A percentile compares a stretch with the other conserved stretches of the same genome.
Evolutionary conservation across 139 green algal species (phyloP).

Genomic region (Parachlorella kessleri): DNA sequence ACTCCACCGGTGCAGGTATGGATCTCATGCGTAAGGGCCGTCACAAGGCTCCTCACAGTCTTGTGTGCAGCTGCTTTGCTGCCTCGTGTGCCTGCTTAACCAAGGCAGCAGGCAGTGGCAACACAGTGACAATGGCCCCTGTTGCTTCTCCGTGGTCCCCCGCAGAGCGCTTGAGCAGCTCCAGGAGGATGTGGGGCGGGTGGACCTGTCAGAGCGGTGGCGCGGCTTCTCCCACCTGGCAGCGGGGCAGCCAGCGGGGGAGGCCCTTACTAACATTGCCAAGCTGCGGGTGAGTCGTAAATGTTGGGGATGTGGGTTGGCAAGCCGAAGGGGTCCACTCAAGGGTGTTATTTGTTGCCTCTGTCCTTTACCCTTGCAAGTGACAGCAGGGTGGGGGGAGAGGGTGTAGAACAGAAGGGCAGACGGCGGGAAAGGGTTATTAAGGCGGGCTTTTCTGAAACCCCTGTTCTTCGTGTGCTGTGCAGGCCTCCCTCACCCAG

Average conservation of each 20-base stretch:
- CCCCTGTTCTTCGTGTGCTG: background rate
- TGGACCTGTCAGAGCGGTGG: constrained; percentile 61
- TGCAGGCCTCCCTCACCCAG: background rate
- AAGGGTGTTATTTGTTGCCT: too few relatives aligned
- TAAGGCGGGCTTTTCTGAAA: background rate
- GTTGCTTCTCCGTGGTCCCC: background rate
- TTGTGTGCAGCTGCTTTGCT: too few relatives aligned
- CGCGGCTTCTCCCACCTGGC: constrained; percentile 55
- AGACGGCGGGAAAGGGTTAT: background rate
- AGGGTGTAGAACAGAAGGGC: too few relatives aligned
- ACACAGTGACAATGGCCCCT: background rate
- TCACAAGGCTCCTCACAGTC: too few relatives aligned
- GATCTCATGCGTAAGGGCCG: too few relatives aligned
- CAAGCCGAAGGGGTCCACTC: too few relatives aligned
- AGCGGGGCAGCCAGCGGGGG: constrained; percentile 21
- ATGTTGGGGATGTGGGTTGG: background rate
- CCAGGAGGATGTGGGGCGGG: constrained; percentile 42
- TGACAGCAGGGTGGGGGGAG: background rate
- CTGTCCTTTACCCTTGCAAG: background rate
- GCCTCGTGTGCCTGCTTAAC: too few relatives aligned
- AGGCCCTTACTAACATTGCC: constrained; percentile 49
- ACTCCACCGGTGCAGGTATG: too few relatives aligned
- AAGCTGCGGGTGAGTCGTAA: constrained; percentile 46
- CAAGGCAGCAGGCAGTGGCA: background rate
- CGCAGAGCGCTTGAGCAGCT: constrained; percentile 32